A percentile compares a stretch with the other conserved stretches of the same genome.
Evolutionary conservation across 495 filamentous ascomycete species (phyloP).

Genomic region (Penicillium turbatum): DNA sequence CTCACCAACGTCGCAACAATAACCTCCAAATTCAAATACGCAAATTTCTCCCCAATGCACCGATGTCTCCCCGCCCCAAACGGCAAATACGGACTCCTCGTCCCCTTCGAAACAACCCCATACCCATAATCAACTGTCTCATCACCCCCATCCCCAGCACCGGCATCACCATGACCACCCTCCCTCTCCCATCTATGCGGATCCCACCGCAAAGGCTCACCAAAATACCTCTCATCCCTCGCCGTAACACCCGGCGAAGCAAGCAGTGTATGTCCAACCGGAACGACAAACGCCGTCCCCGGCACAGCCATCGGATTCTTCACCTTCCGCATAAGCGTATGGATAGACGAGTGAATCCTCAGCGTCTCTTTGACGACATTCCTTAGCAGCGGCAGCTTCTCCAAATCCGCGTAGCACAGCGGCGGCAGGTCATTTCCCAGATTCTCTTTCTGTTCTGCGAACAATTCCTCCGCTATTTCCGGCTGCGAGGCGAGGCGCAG

Average conservation of each 20-base stretch:
- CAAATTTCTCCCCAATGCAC: conserved; percentile 97
- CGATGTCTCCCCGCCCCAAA: conserved; percentile 92
- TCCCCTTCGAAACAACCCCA: conserved; percentile 85
- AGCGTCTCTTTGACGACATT: conserved; percentile 77
- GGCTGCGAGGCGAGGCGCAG: conserved; percentile 71
- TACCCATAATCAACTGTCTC: conserved; percentile 84
- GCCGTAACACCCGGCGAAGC: conserved; percentile 76
- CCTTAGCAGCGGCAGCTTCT: conserved; percentile 64
- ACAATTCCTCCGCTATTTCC: conserved; percentile 68
- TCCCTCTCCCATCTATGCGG: conserved; percentile 75
- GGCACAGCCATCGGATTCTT: conserved; percentile 74
- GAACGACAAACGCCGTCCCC: conserved; percentile 74
- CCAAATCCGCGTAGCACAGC: conserved; percentile 61
- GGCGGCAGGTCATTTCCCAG: conserved; percentile 61
- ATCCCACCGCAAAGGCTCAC: conserved; percentile 76
- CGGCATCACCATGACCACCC: conserved; percentile 3
- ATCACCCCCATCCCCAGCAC: conserved; percentile 53
- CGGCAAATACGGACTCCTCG: conserved; percentile 81
- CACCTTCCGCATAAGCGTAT: conserved; percentile 81
- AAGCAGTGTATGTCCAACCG: conserved; percentile 69
- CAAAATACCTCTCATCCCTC: conserved; percentile 68
- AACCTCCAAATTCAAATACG: conserved; percentile 83
- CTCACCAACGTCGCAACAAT: conserved; percentile 79
- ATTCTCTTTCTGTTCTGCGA: conserved; percentile 63
- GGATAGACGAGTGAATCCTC: conserved; percentile 74